phyloP scores from a whole-genome alignment of 2,329 filamentous ascomycete genomes.

The Phialemonium atrogriseum region DNA sequence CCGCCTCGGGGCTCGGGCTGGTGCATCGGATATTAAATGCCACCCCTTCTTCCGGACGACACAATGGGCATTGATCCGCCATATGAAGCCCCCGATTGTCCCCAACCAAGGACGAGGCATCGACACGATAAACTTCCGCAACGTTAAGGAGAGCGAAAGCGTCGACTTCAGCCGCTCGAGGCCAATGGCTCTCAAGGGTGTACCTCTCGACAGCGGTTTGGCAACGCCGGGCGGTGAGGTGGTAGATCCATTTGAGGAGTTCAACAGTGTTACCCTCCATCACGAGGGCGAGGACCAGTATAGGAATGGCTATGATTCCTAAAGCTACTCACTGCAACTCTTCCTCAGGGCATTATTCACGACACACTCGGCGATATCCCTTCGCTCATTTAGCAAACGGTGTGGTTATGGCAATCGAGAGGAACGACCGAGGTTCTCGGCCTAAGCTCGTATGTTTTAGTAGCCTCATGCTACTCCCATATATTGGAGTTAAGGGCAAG shows the following conservation, averaged over 20 bases:
- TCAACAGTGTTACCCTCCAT: slow-evolving; percentile 95
- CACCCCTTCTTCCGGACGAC: slow-evolving; percentile 95
- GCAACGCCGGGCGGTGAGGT: slow-evolving; percentile 73
- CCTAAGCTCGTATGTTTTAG: no score
- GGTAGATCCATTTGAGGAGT: slow-evolving; percentile 92
- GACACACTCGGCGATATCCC: no score
- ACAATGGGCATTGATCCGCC: slow-evolving; percentile 92
- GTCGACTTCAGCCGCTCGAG: slow-evolving; percentile 53
- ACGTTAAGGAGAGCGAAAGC: slow-evolving; percentile 96
- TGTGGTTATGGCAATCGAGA: no score
- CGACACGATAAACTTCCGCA: slow-evolving; percentile 94
- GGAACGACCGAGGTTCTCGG: no score
- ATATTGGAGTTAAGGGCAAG: no score
- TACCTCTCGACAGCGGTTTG: slow-evolving; percentile 78
- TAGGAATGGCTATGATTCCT: slow-evolving; percentile 15
- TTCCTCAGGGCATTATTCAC: no score
- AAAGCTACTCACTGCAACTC: no score
- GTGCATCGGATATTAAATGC: slow-evolving; percentile 91
- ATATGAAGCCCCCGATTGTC: slow-evolving; percentile 96
- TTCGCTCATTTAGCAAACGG: no score
- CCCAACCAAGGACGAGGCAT: slow-evolving; percentile 83
- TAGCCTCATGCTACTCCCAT: no score
- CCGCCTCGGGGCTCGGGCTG: slow-evolving; percentile 84
- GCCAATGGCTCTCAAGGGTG: slow-evolving; percentile 52
- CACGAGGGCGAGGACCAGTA: slow-evolving; percentile 63